Evolutionary conservation across 306 rosid species (phyloP), one percentile per base, ranked within the genome.

Genomic region (Adenanthera pavonina): DNA sequence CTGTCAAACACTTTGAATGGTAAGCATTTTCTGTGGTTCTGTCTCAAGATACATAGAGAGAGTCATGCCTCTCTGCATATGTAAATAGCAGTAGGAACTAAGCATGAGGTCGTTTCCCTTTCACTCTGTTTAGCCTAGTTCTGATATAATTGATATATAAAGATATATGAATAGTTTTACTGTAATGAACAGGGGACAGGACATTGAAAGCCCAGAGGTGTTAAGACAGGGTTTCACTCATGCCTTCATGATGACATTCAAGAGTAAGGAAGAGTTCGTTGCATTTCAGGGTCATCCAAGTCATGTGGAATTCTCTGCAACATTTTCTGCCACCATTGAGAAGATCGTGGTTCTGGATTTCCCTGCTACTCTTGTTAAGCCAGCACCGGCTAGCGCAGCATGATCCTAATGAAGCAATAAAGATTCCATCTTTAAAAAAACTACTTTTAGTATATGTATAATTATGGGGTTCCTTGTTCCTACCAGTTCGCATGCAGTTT

Each of bases 151-250:
- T 47, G 52, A 11, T 3, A 47, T 2, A 1, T 49, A 14, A 2
- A 62, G 40, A 34, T 62, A 34, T 34, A 62, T 34, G 69, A 62
- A 5, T 62, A 5, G 43, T 34, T 62, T 33, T 34, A 6, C 9
- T 7, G 25, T 25, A 59, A 54, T 54, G n/a, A 54, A 81, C 82
- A 91, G 97, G 97, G 97, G 97, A 72, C 83, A 91, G 33, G 97
- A 93, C 75, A 69, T 81, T 57, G 97, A 91, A 74, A 90, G 90
- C 82, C 89, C 49, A n/a, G 97, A 93, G 5, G 62, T 87, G 88
- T 91, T 95, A 6, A 88, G 89, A 62, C 97, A 93, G 78, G 99
- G 99, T 62, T 95, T 87, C 72, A 95, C 97, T 46, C 97, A 95
- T 88, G 95, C 87, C 41, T 87, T 95, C 89, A 75, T 89, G 83